A percentile compares a stretch with the other conserved stretches of the same genome.
These are phyloP conservation scores for Colletotrichum karsti DNA, from an alignment of 2,329 filamentous ascomycete species.

Conservation along the genomic window DNA sequence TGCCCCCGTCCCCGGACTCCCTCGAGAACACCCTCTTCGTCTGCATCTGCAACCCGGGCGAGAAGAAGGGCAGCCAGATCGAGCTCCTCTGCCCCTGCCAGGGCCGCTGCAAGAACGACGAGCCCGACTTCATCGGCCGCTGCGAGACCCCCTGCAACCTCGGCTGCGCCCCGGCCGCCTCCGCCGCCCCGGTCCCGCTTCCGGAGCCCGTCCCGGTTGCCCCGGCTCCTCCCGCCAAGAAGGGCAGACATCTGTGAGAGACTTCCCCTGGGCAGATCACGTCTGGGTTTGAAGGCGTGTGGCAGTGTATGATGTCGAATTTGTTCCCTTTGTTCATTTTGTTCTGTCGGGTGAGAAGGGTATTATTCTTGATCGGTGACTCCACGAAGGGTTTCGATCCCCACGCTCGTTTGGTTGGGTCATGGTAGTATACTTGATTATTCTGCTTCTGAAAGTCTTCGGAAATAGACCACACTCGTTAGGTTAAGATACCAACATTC, in stretches of 20 bases:
- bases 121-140: conserved; percentile 48
- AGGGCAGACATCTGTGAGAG: background rate
- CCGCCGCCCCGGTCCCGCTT: background rate
- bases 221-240: background rate
- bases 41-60: conserved; percentile 45
- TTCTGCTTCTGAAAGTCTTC: background rate
- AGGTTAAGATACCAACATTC: conserved; percentile 19
- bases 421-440: background rate
- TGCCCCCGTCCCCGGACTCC: conserved; percentile 37
- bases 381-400: conserved; percentile 17
- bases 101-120: conserved; percentile 47
- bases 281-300: background rate
- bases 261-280: background rate
- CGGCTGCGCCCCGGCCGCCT: conserved; percentile 35
- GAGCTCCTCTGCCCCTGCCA: conserved; percentile 48
- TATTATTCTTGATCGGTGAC: background rate
- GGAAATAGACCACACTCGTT: background rate
- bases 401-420: conserved; percentile 10
- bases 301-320: background rate
- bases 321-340: background rate
- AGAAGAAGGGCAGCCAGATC: conserved; percentile 42
- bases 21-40: conserved; percentile 44
- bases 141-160: conserved; percentile 47
- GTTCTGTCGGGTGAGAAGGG: background rate
- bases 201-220: background rate